Base-by-base conservation (phyloP, 2,329 filamentous ascomycete species). In the Paracamarosporium sp. region DNA sequence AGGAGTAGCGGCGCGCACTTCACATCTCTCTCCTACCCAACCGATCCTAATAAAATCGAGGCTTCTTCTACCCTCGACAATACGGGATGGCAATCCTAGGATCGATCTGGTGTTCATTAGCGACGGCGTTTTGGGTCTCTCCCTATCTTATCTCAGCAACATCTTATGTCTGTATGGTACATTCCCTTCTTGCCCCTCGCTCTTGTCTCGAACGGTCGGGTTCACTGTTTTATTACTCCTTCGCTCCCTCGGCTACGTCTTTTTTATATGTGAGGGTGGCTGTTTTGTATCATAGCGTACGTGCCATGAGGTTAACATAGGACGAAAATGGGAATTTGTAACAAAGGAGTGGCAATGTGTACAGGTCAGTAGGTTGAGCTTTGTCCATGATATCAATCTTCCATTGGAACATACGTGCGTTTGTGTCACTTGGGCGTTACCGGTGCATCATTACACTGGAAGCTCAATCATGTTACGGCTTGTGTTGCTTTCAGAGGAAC, bases 91-190 rank as follows among this genome's bases (percentile, higher is more conserved):
- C 17, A 9, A 41, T 6, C 6, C 56, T 30, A 52, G 35, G 55
- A n/a, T 45, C 65, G 56, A 35, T 56, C 63, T 50, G 53, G 52
- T 51, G 53, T 55, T 61, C 38, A 61, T 70, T 70, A 74, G 71
- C 71, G 71, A 69, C 48, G 71, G 71, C 70, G 71, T 64, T 60
- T n/a, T 58, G 59, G 65, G 63, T 59, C 61, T 61, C 65, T 60
- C 57, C 63, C 54, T 43, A 28, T 53, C 24, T 13, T 36, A 45
- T n/a, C 35, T 13, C 13, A 17, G 36, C 33, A 50, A 53, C 11
- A 30, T 31, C 2, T 47, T n/a, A 20, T 15, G 3, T 30, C 2
- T 48, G 36, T 17, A 17, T 40, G n/a, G 6, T 5, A 3, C 28
- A 35, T 60, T 55, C 36, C 59, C 55, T 54, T 43, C 27, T 22